phyloP scores from a whole-genome alignment of 768 basidiomycete species.

The Tulasnella sp. region DNA sequence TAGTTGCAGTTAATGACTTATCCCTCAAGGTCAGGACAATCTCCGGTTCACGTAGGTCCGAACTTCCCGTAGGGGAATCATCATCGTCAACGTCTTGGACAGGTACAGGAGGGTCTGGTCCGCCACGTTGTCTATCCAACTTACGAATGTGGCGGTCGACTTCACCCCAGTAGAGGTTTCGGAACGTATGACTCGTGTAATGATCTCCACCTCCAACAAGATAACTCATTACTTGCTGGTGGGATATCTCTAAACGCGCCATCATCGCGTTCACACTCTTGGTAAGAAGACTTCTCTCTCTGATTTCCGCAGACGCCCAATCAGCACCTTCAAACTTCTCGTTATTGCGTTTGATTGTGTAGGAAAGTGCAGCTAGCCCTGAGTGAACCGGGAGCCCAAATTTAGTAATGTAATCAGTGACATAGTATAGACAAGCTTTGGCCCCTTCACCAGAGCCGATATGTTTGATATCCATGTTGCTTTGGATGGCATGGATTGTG shows the following conservation, averaged over 20 bases:
- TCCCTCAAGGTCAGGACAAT: neutral
- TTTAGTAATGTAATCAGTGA: conserved; percentile 58
- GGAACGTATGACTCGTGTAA: conserved; percentile 47
- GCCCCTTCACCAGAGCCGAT: conserved; percentile 49
- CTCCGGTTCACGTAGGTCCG: neutral
- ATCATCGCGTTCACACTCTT: conserved; percentile 49
- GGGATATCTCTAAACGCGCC: conserved; percentile 49
- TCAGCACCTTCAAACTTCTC: conserved; percentile 39
- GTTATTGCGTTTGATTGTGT: conserved; percentile 44
- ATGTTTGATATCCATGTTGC: conserved; percentile 57
- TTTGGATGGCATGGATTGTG: conserved; percentile 46
- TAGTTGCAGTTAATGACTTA: neutral
- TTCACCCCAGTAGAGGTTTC: conserved; percentile 45
- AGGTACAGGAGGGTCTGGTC: conserved; percentile 12
- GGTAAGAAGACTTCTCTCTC: conserved; percentile 46
- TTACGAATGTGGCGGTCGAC: conserved; percentile 42
- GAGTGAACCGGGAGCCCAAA: conserved; percentile 50
- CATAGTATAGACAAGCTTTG: conserved; percentile 53
- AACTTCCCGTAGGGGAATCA: conserved; percentile 11
- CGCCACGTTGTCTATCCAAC: too few relatives aligned
- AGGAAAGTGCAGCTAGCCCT: conserved; percentile 47
- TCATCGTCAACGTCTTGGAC: conserved; percentile 3
- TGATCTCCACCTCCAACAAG: conserved; percentile 47
- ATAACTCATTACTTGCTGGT: conserved; percentile 47
- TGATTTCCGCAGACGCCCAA: conserved; percentile 34